A percentile compares a stretch with the other conserved stretches of the same genome.
These are phyloP conservation scores for Raphidocelis subcapitata DNA, from an alignment of 139 green algal species.

Conservation along the genomic window DNA sequence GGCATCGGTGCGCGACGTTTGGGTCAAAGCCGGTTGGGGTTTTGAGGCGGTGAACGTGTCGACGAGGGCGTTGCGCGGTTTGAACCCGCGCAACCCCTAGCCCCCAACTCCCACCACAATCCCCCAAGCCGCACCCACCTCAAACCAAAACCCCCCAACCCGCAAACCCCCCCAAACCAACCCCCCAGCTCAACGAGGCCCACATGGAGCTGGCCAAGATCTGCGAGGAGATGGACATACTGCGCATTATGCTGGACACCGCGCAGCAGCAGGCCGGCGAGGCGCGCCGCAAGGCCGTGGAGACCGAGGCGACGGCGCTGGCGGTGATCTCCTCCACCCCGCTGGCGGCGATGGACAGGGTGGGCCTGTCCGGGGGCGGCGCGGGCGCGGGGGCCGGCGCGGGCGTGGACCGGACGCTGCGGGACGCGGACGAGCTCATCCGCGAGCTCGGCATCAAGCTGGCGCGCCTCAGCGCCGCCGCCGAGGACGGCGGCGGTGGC, in stretches of 20 bases:
- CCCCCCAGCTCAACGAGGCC: constrained; percentile 50
- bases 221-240: constrained; percentile 66
- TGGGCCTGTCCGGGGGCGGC: too few species aligned
- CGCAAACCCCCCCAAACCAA: not conserved
- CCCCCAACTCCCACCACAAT: too few species aligned
- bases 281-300: constrained; percentile 48
- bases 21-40: not conserved
- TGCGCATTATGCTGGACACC: constrained; percentile 70
- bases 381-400: too few species aligned
- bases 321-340: constrained; percentile 40
- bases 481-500: not conserved
- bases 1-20: constrained; percentile 15
- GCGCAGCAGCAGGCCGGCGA: constrained; percentile 59
- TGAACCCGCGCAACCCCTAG: not conserved
- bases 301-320: constrained; percentile 52
- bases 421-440: too few species aligned
- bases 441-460: too few species aligned
- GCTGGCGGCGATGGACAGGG: too few species aligned
- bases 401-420: too few species aligned
- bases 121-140: not conserved
- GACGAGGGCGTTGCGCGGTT: not conserved
- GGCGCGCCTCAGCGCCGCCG: constrained; percentile 11
- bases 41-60: not conserved
- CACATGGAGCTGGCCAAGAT: constrained; percentile 49
- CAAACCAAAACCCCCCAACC: too few species aligned